Evolutionary conservation across 768 basidiomycete species (phyloP).

Genomic region (Chalciporus pseudorubinellus): DNA sequence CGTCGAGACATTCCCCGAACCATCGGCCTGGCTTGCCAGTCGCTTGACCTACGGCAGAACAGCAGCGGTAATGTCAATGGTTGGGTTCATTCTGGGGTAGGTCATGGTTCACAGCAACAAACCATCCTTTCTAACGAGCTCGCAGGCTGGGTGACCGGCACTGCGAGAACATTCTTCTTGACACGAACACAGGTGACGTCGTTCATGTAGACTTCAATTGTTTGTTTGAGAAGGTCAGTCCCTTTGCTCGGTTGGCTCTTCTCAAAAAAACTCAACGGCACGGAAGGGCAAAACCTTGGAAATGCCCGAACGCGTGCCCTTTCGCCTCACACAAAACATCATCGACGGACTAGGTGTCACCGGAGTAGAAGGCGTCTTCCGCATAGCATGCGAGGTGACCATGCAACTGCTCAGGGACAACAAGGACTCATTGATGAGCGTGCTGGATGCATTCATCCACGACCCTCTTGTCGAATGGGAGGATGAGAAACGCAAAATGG

Average conservation of each 20-base stretch:
- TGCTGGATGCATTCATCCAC: slow-evolving; percentile 94
- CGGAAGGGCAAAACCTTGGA: slow-evolving; percentile 75
- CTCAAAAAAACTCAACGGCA: neutral
- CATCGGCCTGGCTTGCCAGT: slow-evolving; percentile 88
- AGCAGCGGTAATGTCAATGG: slow-evolving; percentile 97
- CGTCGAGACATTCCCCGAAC: slow-evolving; percentile 93
- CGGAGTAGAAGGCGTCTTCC: slow-evolving; percentile 92
- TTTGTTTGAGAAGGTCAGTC: slow-evolving; percentile 85
- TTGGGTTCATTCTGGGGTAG: slow-evolving; percentile 93
- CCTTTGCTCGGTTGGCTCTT: neutral
- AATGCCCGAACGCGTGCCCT: slow-evolving; percentile 89
- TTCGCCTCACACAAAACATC: slow-evolving; percentile 90
- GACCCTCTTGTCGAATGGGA: slow-evolving; percentile 98
- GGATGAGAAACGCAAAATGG: slow-evolving; percentile 69
- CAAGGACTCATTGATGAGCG: slow-evolving; percentile 91
- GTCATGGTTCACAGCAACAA: neutral
- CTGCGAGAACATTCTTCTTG: slow-evolving; percentile 93
- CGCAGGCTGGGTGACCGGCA: slow-evolving; percentile 95
- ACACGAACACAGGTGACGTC: slow-evolving; percentile 81
- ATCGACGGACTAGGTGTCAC: slow-evolving; percentile 91
- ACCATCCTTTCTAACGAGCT: neutral
- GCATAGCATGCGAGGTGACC: slow-evolving; percentile 88
- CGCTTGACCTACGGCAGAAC: slow-evolving; percentile 86
- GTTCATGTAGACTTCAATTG: slow-evolving; percentile 99
- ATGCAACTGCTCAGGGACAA: slow-evolving; percentile 85